These are phyloP conservation scores for Gryganskiella cystojenkinii DNA, from an alignment of 192 early-diverging fungal genomes.

Conservation along the genomic window DNA sequence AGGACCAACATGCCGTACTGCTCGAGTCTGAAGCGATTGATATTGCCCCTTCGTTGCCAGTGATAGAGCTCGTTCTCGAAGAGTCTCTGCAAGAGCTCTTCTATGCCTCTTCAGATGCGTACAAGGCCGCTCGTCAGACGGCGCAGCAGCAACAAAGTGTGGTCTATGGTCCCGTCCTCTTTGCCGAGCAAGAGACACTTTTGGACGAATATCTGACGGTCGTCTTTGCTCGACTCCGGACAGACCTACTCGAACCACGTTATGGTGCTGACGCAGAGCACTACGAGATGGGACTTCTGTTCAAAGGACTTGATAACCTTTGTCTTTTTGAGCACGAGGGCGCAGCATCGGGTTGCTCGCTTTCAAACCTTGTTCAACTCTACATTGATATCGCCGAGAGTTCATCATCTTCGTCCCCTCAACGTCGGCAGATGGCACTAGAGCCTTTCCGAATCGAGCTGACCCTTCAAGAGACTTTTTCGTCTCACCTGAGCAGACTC, in stretches of 20 bases:
- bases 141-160: not conserved
- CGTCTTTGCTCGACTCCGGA: conserved; percentile 8
- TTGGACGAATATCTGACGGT: conserved; percentile 10
- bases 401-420: too few relatives aligned
- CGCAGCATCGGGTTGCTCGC: conserved; percentile 8
- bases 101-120: conserved; percentile 12
- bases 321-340: conserved; percentile 13
- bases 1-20: not conserved
- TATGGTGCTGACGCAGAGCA: conserved; percentile 5
- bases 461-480: conserved; percentile 16
- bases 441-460: conserved; percentile 20
- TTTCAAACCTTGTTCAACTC: conserved; percentile 3
- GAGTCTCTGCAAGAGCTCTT: conserved; percentile 12
- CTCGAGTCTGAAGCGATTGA: conserved; percentile 2
- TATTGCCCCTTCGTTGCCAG: conserved; percentile 5
- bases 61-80: conserved; percentile 8
- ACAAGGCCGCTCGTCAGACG: not conserved
- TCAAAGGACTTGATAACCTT: conserved; percentile 8
- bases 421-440: conserved; percentile 5
- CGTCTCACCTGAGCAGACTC: conserved; percentile 8
- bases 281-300: conserved; percentile 9
- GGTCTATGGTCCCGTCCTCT: not conserved
- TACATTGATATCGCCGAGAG: not conserved
- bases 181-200: not conserved
- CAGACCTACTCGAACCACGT: conserved; percentile 1